Base-by-base conservation (phyloP, 225 moss, liverwort and hornwort genomes). In the Physcomitrium patens region DNA sequence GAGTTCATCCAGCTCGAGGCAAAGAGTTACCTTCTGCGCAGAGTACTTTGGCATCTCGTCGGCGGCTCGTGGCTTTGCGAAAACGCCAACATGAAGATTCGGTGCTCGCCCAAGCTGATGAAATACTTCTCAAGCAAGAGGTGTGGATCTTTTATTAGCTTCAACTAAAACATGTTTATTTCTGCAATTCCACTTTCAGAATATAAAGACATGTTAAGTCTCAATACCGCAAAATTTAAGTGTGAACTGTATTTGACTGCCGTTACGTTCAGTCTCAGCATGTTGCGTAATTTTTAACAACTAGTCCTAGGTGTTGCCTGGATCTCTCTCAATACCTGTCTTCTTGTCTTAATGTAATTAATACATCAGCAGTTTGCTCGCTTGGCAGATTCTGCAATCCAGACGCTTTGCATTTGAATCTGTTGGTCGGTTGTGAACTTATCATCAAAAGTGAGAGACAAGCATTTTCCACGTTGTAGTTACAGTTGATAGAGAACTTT, bases 61-160 rank as follows among this genome's bases (percentile, higher is more conserved):
- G 82, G 55, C 68, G 82, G 19, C 65, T 68, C 43, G 52, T 79
- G 68, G 85, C 88, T 10, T 18, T 88, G 78, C 77, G 80, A 77
- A 88, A 27, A 65, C 88, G 82, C 17, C 85, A 82, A 27, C 75
- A 69, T 14, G 88, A 85, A 13, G 82, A 88, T 15, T 26, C 22
- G 61, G 69, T 82, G 77, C 80, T 88, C 42, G 68, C 73, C 15
- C 51, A 43, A 59, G 82, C 82, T 15, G 85, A 88, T 68, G 85
- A 85, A 19, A 75, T 85, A 45, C 56, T 72, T 56, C 50, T 72
- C 58, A 88, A 82, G 78, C 85, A 74, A 9, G 85, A 88, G 88
- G 88, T 88, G 84, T 77, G 65, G 4, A n/a, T 3, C 31, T 18
- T 23, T 56, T 9, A 0, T 0, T 23, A 46, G 48, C 12, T 60